Base-by-base conservation (phyloP, 768 basidiomycete species). In the Leucosporidium yakuticum region DNA sequence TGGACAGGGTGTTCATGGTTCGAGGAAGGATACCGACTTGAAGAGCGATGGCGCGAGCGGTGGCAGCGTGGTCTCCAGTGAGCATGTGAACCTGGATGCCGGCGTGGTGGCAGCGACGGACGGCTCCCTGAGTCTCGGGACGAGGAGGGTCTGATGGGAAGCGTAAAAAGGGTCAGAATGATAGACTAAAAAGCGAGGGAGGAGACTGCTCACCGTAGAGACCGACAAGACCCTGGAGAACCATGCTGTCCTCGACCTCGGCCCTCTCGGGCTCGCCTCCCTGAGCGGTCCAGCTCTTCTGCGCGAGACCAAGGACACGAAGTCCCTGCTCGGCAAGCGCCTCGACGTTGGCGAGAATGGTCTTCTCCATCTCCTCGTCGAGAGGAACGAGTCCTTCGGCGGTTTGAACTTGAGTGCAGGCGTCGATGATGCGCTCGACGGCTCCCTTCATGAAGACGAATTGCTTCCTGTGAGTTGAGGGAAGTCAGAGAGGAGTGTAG, bases 41-140 rank as follows among this genome's bases (percentile, higher is more conserved):
- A 17, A 81, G 79, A 17, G 86, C 86, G 67, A 88, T 87, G 0
- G 87, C 85, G 5, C 83, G 79, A 1, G 85, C 86, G 0, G 86
- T 88, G 20, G 83, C 79, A 34, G 84, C 81, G 75, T 80, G 80
- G 66, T 81, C 80, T 31, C 80, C 87, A 79, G 79, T 88, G 64
- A 87, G 84, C 80, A 88, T 85, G 64, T 68, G 69, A 17, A 79
- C 83, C 27, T 81, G 81, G 61, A 85, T 83, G 23, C 84, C 84
- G 57, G 85, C 85, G 60, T 80, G 77, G 64, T 82, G 81, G 76
- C 81, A 83, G 48, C 81, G 80, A 51, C 81, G 78, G 14, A 86
- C 84, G 44, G 85, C 83, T 4, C 81, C 82, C 11, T 81, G 76
- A 4, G 82, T 83, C 69, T 85, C 83, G 2, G 83, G 84, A 49